These are phyloP conservation scores for Colletotrichum agaves DNA, from an alignment of 2,329 filamentous ascomycete genomes.

Conservation along the genomic window DNA sequence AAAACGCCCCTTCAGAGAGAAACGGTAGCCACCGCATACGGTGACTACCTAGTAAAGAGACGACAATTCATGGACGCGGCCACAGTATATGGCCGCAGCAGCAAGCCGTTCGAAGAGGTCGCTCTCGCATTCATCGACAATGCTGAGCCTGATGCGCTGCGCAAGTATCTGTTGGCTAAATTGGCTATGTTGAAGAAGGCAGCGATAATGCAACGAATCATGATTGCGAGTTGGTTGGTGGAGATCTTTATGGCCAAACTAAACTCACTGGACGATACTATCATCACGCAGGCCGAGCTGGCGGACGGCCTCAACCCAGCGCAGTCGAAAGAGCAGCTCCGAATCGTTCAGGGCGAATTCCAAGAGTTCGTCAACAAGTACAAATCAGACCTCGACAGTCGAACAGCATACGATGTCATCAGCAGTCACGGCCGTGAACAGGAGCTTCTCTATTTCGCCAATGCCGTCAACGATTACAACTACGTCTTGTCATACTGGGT, in stretches of 20 bases:
- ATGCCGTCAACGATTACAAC: constrained; percentile 88
- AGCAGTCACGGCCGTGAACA: constrained; percentile 95
- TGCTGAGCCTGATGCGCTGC: constrained; percentile 87
- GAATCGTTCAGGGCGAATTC: constrained; percentile 79
- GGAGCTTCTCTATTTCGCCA: constrained; percentile 91
- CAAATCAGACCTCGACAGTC: constrained; percentile 87
- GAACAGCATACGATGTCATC: constrained; percentile 95
- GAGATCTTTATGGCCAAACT: constrained; percentile 98
- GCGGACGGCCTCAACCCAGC: constrained; percentile 76
- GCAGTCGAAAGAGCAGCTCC: constrained; percentile 78
- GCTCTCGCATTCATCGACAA: constrained; percentile 91
- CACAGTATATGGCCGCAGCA: constrained; percentile 91
- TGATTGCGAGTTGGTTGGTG: constrained; percentile 95
- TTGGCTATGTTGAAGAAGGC: constrained; percentile 84
- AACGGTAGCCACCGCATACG: constrained; percentile 89
- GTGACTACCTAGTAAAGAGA: constrained; percentile 85
- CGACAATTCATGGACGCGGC: constrained; percentile 89
- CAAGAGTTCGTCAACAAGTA: constrained; percentile 88
- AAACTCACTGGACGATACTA: constrained; percentile 92
- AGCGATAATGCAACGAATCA: constrained; percentile 89
- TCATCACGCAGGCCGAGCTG: constrained; percentile 87
- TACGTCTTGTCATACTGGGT: constrained; percentile 98
- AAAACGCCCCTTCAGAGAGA: constrained; percentile 85
- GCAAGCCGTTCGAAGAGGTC: constrained; percentile 96
- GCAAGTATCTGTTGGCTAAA: constrained; percentile 90